These are phyloP conservation scores for Boletus sensibilis DNA, from an alignment of 768 basidiomycete genomes.

Conservation along the genomic window DNA sequence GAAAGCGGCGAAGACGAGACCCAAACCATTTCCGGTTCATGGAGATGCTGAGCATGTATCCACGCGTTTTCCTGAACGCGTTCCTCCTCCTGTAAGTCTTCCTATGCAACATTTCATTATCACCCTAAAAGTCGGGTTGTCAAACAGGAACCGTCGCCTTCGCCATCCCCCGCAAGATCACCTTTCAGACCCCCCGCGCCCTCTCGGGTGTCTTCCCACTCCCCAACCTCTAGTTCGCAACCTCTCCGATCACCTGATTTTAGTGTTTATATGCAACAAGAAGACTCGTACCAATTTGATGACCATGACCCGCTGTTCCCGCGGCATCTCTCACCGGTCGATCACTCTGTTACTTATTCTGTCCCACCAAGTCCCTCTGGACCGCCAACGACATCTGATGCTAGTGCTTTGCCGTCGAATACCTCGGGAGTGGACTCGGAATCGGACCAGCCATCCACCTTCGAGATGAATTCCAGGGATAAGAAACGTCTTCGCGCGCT, in stretches of 20 bases:
- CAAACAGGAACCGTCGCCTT: conserved; percentile 10
- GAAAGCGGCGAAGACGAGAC: conserved; percentile 19
- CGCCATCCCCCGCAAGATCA: conserved; percentile 4
- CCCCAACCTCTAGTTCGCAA: background rate
- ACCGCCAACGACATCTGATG: conserved; percentile 18
- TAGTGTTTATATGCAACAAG: conserved; percentile 13
- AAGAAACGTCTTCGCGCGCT: conserved; percentile 41
- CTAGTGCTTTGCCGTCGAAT: conserved; percentile 17
- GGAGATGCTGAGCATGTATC: background rate
- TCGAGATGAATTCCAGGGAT: conserved; percentile 29
- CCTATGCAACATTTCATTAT: background rate
- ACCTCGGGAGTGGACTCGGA: conserved; percentile 17
- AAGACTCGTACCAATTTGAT: conserved; percentile 13
- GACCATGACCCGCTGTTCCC: conserved; percentile 1
- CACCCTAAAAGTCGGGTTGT: background rate
- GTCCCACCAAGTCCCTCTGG: conserved; percentile 17
- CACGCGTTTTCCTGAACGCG: background rate
- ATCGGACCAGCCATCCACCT: conserved; percentile 16
- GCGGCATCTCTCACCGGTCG: conserved; percentile 5
- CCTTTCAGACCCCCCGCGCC: background rate
- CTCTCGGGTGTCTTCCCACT: conserved; percentile 13
- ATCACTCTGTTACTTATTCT: conserved; percentile 1
- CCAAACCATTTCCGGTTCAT: conserved; percentile 29
- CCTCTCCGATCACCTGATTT: conserved; percentile 13
- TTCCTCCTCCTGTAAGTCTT: conserved; percentile 14